Percentiles rank a stretch among this genome's conserved stretches.
Evolutionary conservation across 2,329 filamentous ascomycete species (phyloP).

Genomic region (Fusarium liriodendri): DNA sequence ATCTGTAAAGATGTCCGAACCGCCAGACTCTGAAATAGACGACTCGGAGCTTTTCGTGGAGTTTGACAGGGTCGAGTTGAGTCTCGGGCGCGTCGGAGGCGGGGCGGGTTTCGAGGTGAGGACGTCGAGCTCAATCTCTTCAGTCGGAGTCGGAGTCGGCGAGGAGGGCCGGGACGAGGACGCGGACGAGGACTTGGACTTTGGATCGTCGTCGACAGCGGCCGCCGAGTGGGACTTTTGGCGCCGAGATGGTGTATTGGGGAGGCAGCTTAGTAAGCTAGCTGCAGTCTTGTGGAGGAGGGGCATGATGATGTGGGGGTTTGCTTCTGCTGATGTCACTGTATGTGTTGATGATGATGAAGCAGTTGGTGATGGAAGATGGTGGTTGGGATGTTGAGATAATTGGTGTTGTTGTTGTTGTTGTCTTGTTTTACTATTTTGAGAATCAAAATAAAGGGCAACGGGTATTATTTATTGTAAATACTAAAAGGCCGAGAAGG

Average conservation of each 20-base stretch:
- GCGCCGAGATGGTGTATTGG: constrained; percentile 5
- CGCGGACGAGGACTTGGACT: constrained; percentile 14
- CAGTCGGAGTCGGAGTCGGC: constrained; percentile 9
- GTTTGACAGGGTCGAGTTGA: not conserved
- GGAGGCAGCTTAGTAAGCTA: constrained; percentile 34
- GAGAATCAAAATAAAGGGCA: not conserved
- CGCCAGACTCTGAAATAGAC: not conserved
- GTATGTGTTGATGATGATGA: not conserved
- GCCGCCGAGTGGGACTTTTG: constrained; percentile 23
- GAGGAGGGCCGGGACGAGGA: constrained; percentile 20
- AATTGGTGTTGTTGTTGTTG: not conserved
- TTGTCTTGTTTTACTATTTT: not conserved
- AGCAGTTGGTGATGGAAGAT: not conserved
- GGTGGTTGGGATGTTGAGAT: not conserved
- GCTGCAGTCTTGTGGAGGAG: constrained; percentile 25
- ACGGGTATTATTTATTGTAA: not conserved
- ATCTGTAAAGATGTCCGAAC: not conserved
- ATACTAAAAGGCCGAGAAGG: not conserved
- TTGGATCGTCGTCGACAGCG: constrained; percentile 15
- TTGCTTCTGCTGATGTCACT: constrained; percentile 12
- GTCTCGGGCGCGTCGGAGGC: not conserved
- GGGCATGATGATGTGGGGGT: constrained; percentile 20
- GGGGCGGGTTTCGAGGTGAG: not conserved
- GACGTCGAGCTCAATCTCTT: constrained; percentile 21
- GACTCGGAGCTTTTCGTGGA: not conserved